Evolutionary conservation across 2,329 filamentous ascomycete species (phyloP).

Genomic region (Arthrobotrys entomopaga): DNA sequence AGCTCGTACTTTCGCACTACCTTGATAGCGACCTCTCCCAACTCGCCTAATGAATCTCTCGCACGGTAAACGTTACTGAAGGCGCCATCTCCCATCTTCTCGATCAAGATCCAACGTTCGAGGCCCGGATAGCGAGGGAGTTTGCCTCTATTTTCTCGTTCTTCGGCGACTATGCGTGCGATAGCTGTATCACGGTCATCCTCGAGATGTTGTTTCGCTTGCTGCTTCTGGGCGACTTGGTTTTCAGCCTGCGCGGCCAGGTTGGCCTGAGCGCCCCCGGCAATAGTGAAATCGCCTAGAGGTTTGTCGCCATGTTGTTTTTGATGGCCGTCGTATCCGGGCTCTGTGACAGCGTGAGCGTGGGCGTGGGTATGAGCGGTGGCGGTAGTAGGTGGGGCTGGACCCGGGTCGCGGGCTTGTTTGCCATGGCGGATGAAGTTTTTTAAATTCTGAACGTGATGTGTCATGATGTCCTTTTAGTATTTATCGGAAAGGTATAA

Average conservation of each 20-base stretch:
- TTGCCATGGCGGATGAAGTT: constrained; percentile 99
- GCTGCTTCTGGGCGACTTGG: constrained; percentile 61
- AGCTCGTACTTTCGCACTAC: constrained; percentile 99
- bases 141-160: constrained; percentile 84
- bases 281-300: constrained; percentile 71
- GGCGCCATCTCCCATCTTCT: constrained; percentile 99
- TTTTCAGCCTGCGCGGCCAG: constrained; percentile 74
- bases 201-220: constrained; percentile 65
- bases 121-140: constrained; percentile 86
- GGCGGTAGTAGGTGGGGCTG: constrained; percentile 70
- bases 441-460: constrained; percentile 87
- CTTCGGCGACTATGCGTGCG: constrained; percentile 87
- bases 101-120: constrained; percentile 83
- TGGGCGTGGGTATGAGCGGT: constrained; percentile 68
- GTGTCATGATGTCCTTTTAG: constrained; percentile 67
- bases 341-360: constrained; percentile 68
- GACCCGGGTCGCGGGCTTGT: constrained; percentile 77
- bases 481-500: constrained; percentile 19
- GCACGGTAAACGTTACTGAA: constrained; percentile 99
- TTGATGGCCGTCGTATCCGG: constrained; percentile 60
- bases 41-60: constrained; percentile 75
- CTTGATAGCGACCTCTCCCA: constrained; percentile 92
- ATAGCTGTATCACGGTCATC: constrained; percentile 73
- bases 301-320: constrained; percentile 66
- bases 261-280: constrained; percentile 71